Percentiles rank a stretch among this genome's conserved stretches.
Evolutionary conservation across 1,284 basidiomycete genomes (phyloP).

Genomic region (Trametes sp.): DNA sequence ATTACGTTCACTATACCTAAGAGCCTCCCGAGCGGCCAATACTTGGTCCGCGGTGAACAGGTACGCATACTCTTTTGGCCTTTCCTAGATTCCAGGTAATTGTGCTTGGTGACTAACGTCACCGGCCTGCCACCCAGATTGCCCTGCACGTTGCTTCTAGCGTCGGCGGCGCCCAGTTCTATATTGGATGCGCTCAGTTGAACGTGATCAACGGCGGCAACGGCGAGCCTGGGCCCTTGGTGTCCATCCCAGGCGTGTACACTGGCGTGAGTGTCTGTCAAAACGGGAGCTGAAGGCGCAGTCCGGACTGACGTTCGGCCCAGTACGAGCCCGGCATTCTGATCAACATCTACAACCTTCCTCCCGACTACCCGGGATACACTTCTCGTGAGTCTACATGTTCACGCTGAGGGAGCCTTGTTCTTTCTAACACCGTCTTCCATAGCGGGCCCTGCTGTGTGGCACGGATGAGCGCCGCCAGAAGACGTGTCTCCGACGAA

Average conservation of each 20-base stretch:
- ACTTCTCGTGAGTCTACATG: conserved; percentile 25
- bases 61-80: conserved; percentile 13
- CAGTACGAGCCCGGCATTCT: conserved; percentile 35
- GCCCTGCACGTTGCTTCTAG: conserved; percentile 46
- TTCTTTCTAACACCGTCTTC: background rate
- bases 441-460: conserved; percentile 32
- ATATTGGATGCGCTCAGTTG: conserved; percentile 48
- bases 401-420: no score
- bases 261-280: conserved; percentile 39
- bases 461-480: conserved; percentile 24
- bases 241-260: conserved; percentile 52
- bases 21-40: conserved; percentile 40
- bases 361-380: conserved; percentile 27
- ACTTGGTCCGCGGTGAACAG: conserved; percentile 41
- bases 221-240: conserved; percentile 49
- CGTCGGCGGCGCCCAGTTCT: conserved; percentile 47
- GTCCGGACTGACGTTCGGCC: background rate
- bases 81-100: background rate
- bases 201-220: conserved; percentile 50
- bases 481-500: background rate
- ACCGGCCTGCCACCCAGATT: conserved; percentile 41
- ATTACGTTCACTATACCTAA: conserved; percentile 50
- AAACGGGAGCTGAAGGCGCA: background rate
- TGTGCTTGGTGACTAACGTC: background rate
- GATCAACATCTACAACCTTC: conserved; percentile 34